These are phyloP conservation scores for Microthyrium microscopicum DNA, from an alignment of 2,329 filamentous ascomycete species.

Conservation along the genomic window DNA sequence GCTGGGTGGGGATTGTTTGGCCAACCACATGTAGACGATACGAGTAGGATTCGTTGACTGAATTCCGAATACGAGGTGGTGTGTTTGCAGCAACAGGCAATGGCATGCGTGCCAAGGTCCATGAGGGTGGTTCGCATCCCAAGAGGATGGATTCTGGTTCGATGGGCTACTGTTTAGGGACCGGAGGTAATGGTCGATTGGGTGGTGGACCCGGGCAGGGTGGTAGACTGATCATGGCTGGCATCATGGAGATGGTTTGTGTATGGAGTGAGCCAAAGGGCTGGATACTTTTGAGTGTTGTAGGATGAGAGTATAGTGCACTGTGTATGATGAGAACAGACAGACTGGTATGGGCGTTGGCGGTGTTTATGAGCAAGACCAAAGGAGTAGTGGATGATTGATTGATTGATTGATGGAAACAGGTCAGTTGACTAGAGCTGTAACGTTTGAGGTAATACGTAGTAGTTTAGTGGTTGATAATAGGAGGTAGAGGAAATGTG, in stretches of 20 bases:
- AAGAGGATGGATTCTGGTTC: neutral
- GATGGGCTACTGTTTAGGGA: neutral
- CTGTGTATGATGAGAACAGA: too few relatives aligned
- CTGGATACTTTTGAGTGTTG: too few relatives aligned
- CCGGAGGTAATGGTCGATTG: neutral
- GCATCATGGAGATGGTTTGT: neutral
- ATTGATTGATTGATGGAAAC: too few relatives aligned
- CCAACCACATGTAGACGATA: neutral
- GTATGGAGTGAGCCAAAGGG: too few relatives aligned
- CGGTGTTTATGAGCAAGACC: too few relatives aligned
- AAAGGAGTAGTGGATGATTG: too few relatives aligned
- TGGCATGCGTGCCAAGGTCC: neutral
- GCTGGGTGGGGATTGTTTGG: neutral
- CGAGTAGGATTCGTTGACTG: neutral
- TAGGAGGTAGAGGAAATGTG: too few relatives aligned
- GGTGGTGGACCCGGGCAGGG: neutral
- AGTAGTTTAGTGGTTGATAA: too few relatives aligned
- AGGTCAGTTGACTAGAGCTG: too few relatives aligned
- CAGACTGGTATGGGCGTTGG: too few relatives aligned
- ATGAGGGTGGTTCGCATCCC: neutral
- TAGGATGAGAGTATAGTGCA: too few relatives aligned
- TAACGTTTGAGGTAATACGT: too few relatives aligned
- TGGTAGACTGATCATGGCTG: neutral
- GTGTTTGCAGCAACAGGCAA: neutral
- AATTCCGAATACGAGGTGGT: neutral